These are phyloP conservation scores for Dryas alaskensis DNA, from an alignment of 306 rosid genomes.

Conservation along the genomic window DNA sequence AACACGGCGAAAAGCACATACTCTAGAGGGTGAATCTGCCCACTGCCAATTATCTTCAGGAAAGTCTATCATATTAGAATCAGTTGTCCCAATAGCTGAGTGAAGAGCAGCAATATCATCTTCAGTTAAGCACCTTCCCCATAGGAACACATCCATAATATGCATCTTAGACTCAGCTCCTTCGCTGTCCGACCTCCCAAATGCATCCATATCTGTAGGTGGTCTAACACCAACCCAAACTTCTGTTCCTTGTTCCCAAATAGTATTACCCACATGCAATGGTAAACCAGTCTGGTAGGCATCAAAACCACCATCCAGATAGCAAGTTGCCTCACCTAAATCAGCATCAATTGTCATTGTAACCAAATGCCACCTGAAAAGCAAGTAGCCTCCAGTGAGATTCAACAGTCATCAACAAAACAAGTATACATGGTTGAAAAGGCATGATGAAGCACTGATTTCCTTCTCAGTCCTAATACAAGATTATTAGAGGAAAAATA, in stretches of 20 bases:
- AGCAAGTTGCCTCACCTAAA: slow-evolving; percentile 93
- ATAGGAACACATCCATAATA: slow-evolving; percentile 91
- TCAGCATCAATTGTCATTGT: slow-evolving; percentile 95
- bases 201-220: slow-evolving; percentile 90
- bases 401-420: slow-evolving; percentile 7
- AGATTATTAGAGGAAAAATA: not conserved
- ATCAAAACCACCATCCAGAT: slow-evolving; percentile 94
- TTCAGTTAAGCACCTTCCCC: slow-evolving; percentile 98
- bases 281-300: slow-evolving; percentile 92
- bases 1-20: slow-evolving; percentile 28
- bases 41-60: slow-evolving; percentile 96
- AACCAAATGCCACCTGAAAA: slow-evolving; percentile 96
- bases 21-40: slow-evolving; percentile 95
- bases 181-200: slow-evolving; percentile 99
- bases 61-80: slow-evolving; percentile 61
- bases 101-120: slow-evolving; percentile 91
- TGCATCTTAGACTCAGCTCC: slow-evolving; percentile 99
- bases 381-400: slow-evolving; percentile 19
- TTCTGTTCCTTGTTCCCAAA: slow-evolving; percentile 93
- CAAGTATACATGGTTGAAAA: not conserved
- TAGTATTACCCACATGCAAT: slow-evolving; percentile 59
- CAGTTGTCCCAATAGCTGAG: slow-evolving; percentile 71
- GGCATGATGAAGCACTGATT: slow-evolving; percentile 8
- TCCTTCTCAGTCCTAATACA: not conserved
- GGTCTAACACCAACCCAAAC: slow-evolving; percentile 97